Base-by-base conservation (phyloP, 805 yeast genomes). In the Nakazawaea wickerhamii region DNA sequence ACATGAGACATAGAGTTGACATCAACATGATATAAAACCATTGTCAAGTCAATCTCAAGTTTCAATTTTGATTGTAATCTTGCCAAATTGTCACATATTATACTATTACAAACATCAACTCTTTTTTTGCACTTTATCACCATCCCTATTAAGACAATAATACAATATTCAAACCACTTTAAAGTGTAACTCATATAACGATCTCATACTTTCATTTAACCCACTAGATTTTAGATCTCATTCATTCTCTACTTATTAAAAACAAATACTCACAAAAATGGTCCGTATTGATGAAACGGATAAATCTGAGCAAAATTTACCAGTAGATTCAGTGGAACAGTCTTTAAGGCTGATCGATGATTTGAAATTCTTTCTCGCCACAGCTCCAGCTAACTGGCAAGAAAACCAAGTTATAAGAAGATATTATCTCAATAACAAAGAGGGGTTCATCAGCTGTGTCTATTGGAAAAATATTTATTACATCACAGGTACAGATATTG, bases 311-410 rank as follows among this genome's bases (percentile, higher is more conserved):
- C 14, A 20, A 10, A 11, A 21, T 28, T 23, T 33, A 13, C 38
- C 44, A 19, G 22, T 20, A 3, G 41, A 42, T 19, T 34, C 49
- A 1, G 58, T 65, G 2, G 72, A 70, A 43, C 85, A 79, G 54
- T 71, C 84, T 10, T 60, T 82, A 38, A 65, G 81, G 42, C 64
- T 79, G 36, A 79, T 84, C 19, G 89, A 84, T 49, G 93, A 85
- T 55, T 63, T 90, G 51, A 87, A 88, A 65, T 83, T 83, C 63
- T 91, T 91, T 55, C 65, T 91, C 36, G 86, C 88, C 2, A 87
- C 96, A 0, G 98, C 98, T 0, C 98, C 99, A 0, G 91, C 93
- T 4, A 84, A 83, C 55, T 91, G 97, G 95, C 88, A 81, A 56
- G 84, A 80, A 46, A 81, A 83, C 52, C 96, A 91, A 59, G 81